A percentile compares a stretch with the other conserved stretches of the same genome.
Conservation (phyloP, 2,329 filamentous ascomycete species). For the Fusarium begoniae region DNA sequence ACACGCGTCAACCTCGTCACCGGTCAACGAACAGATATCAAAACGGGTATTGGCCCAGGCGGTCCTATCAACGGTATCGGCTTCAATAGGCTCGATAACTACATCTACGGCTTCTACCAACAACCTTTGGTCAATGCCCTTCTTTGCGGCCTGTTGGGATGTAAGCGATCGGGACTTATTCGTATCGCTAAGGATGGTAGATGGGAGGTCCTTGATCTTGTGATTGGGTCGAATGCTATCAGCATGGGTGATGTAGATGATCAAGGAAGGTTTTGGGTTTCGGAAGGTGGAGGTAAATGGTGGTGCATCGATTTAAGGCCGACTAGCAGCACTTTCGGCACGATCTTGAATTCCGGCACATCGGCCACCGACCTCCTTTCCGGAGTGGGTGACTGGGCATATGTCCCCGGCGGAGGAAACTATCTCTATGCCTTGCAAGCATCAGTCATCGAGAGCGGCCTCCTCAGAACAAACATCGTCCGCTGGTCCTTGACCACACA, state of each 20-base stretch:
- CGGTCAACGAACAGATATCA: background rate
- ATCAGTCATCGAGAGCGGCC: background rate
- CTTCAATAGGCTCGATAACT: constrained; percentile 34
- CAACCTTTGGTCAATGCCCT: rapidly evolving
- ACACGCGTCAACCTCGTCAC: constrained; percentile 11
- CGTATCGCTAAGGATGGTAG: constrained; percentile 22
- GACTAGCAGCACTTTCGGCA: background rate
- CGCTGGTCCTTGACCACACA: background rate
- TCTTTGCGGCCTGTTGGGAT: background rate
- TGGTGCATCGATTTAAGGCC: constrained; percentile 23
- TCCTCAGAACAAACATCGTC: constrained; percentile 13
- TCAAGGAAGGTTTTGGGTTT: constrained; percentile 18
- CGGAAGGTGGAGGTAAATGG: constrained; percentile 4
- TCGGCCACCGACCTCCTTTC: background rate
- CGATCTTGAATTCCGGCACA: background rate
- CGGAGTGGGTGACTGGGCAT: constrained; percentile 25
- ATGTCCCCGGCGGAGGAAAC: constrained; percentile 23
- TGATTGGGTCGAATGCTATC: background rate
- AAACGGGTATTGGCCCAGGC: background rate
- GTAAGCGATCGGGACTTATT: constrained; percentile 6
- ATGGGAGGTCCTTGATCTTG: background rate
- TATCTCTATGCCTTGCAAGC: constrained; percentile 28
- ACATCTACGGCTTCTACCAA: constrained; percentile 32
- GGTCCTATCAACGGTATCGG: constrained; percentile 27
- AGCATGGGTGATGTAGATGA: constrained; percentile 30